Percentiles rank a stretch among this genome's conserved stretches.
Evolutionary conservation across 2,329 filamentous ascomycete species (phyloP).

Genomic region (Colletotrichum sp.): DNA sequence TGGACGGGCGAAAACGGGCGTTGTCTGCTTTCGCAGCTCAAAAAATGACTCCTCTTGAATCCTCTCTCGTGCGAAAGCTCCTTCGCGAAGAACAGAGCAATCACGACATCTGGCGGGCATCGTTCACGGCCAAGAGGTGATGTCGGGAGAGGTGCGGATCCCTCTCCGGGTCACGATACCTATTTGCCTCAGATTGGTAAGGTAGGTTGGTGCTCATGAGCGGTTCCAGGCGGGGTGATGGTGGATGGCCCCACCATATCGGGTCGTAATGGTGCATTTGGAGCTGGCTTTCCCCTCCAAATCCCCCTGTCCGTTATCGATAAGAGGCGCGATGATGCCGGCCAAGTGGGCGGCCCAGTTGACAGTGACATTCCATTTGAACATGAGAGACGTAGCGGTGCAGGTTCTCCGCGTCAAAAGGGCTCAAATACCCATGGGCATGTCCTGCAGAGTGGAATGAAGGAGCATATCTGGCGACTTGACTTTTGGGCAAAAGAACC

Average conservation of each 20-base stretch:
- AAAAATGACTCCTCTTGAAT: neutral
- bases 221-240: conserved; percentile 3
- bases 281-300: conserved; percentile 10
- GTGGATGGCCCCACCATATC: conserved; percentile 2
- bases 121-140: conserved; percentile 2
- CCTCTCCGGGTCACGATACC: conserved; percentile 1
- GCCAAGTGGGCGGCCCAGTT: conserved; percentile 5
- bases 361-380: conserved; percentile 17
- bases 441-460: neutral
- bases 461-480: neutral
- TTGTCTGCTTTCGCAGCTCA: neutral
- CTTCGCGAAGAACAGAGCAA: neutral
- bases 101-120: neutral
- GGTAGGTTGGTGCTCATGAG: neutral
- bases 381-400: neutral
- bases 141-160: conserved; percentile 13
- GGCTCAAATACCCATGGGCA: neutral
- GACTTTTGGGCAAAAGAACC: neutral
- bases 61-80: neutral
- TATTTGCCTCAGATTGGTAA: neutral
- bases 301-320: conserved; percentile 12
- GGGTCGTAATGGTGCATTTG: neutral
- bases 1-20: neutral
- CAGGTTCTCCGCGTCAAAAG: neutral
- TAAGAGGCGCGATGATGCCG: conserved; percentile 14